Percentiles rank a stretch among this genome's conserved stretches.
Conservation (phyloP, 257 asterid genomes). For the Ilex aquifolium region DNA sequence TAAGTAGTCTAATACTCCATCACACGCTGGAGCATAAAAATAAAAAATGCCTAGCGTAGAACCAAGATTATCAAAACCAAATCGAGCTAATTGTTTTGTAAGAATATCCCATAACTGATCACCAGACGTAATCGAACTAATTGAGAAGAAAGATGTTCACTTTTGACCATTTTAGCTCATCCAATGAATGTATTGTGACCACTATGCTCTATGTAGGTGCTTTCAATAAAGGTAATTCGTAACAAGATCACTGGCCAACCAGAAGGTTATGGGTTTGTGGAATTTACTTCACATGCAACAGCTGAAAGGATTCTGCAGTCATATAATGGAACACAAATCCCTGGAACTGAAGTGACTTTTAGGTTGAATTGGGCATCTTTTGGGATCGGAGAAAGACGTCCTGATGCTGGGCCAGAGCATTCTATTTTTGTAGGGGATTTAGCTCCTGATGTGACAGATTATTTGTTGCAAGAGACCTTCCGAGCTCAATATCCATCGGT, state of each 20-base stretch:
- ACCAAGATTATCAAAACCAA: no score
- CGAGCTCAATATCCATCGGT: slow-evolving; percentile 80
- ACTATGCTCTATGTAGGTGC: slow-evolving; percentile 48
- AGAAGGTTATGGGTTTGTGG: slow-evolving; percentile 96
- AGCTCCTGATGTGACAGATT: slow-evolving; percentile 97
- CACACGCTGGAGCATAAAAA: no score
- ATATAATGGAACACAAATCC: slow-evolving; percentile 88
- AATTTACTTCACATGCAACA: slow-evolving; percentile 69
- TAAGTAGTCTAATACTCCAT: no score
- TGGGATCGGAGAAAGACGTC: slow-evolving; percentile 82
- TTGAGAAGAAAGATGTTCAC: no score
- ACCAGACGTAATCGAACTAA: no score
- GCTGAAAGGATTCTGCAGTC: slow-evolving; percentile 85
- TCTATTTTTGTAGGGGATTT: slow-evolving; percentile 98
- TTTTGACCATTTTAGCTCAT: no score
- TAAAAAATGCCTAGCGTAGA: no score
- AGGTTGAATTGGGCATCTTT: slow-evolving; percentile 98
- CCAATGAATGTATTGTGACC: background rate
- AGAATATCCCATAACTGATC: no score
- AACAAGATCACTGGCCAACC: slow-evolving; percentile 90
- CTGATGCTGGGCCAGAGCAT: slow-evolving; percentile 84
- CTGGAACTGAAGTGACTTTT: slow-evolving; percentile 89
- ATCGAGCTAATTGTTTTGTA: no score
- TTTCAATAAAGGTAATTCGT: slow-evolving; percentile 83
- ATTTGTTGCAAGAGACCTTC: slow-evolving; percentile 90